Percentiles rank a stretch among this genome's conserved stretches.
Conservation (phyloP, 306 rosid genomes). For the Dalbergia oliveri region DNA sequence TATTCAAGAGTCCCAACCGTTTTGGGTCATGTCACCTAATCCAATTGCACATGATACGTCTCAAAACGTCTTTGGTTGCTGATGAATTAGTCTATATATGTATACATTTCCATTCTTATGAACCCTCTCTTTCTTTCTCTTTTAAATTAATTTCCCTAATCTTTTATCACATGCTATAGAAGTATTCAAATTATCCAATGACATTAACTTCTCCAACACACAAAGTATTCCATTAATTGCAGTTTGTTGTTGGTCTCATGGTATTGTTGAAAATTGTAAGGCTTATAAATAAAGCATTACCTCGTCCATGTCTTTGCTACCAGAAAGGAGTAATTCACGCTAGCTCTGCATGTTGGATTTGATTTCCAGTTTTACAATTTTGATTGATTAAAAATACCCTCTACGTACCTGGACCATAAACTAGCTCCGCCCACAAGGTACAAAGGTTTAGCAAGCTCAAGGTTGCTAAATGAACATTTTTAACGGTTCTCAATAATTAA, state of each 20-base stretch:
- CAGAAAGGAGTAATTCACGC: neutral
- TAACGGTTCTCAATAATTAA: no score
- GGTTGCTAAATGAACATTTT: no score
- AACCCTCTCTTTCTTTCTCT: neutral
- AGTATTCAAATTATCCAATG: neutral
- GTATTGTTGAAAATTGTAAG: constrained; percentile 25
- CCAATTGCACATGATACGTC: constrained; percentile 19
- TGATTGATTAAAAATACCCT: neutral
- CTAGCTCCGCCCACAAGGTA: neutral
- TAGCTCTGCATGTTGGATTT: neutral
- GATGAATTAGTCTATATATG: neutral
- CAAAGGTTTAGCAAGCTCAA: neutral
- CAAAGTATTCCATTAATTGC: constrained; percentile 18
- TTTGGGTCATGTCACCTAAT: constrained; percentile 19
- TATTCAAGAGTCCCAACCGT: neutral
- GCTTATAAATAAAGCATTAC: constrained; percentile 25
- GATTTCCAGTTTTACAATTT: neutral
- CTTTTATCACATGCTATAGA: neutral
- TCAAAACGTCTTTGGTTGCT: neutral
- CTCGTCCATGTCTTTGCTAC: constrained; percentile 3
- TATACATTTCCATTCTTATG: neutral
- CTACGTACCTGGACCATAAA: no score
- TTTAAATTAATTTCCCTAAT: no score
- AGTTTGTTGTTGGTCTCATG: constrained; percentile 34
- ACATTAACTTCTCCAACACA: neutral